Evolutionary conservation across 345 rosid genomes (phyloP).

Genomic region (Salix koriyanagi): DNA sequence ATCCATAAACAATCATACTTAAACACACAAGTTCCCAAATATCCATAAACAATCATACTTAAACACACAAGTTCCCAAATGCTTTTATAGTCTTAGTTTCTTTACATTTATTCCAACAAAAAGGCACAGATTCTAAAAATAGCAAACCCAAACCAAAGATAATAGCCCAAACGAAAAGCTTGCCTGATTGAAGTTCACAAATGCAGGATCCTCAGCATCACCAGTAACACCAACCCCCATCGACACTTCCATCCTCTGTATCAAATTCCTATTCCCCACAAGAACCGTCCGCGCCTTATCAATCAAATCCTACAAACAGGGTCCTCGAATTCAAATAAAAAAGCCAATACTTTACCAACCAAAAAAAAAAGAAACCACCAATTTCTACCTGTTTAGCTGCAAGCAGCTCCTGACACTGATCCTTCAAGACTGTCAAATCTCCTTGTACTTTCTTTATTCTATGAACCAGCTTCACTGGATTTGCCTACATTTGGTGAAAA

Average conservation of each 20-base stretch:
- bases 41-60: too few relatives aligned
- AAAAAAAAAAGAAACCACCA: background rate
- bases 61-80: background rate
- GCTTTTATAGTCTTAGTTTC: background rate
- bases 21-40: background rate
- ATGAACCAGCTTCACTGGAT: constrained; percentile 71
- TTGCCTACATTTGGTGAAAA: constrained; percentile 38
- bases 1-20: too few relatives aligned
- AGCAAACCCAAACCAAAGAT: background rate
- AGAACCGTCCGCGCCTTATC: constrained; percentile 75
- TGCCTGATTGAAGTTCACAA: constrained; percentile 78
- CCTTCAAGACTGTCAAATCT: constrained; percentile 53
- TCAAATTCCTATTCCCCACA: constrained; percentile 58
- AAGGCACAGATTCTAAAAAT: background rate
- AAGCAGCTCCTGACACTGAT: constrained; percentile 77
- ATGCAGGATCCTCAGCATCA: constrained; percentile 56
- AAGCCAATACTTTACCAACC: too few relatives aligned
- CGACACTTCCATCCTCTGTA: constrained; percentile 64
- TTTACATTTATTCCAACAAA: background rate
- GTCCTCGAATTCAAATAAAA: background rate
- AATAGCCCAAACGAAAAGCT: background rate
- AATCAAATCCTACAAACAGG: constrained; percentile 64
- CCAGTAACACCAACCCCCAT: constrained; percentile 33
- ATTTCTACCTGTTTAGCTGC: constrained; percentile 73
- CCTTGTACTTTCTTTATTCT: constrained; percentile 77